Percentiles rank a stretch among this genome's conserved stretches.
Evolutionary conservation across 2,329 filamentous ascomycete species (phyloP).

Genomic region (Aspergillus udagawae): DNA sequence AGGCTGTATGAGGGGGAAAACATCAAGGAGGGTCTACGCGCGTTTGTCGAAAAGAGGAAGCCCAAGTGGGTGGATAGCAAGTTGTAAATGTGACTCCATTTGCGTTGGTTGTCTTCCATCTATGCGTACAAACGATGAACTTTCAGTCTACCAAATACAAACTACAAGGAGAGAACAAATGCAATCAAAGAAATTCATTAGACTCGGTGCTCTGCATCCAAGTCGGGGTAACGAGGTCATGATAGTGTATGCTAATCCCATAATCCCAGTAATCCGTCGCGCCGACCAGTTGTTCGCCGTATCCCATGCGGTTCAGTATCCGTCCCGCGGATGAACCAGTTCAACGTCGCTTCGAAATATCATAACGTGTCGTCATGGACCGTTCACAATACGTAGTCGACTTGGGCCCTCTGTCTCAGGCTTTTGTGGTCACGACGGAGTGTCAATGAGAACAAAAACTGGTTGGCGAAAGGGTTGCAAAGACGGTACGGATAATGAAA

Average conservation of each 20-base stretch:
- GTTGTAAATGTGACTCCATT: constrained; percentile 19
- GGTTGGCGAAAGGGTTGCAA: constrained; percentile 6
- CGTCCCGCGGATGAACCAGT: constrained; percentile 22
- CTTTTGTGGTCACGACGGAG: constrained; percentile 3
- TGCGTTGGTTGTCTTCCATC: too few species aligned
- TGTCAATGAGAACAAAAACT: constrained; percentile 3
- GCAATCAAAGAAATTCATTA: constrained; percentile 11
- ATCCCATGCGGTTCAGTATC: constrained; percentile 25
- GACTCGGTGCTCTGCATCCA: constrained; percentile 18
- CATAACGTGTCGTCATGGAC: constrained; percentile 4
- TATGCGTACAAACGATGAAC: not conserved
- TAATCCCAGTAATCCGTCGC: constrained; percentile 20
- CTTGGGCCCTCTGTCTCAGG: constrained; percentile 20
- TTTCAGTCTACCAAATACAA: not conserved
- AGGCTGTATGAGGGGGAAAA: constrained; percentile 65
- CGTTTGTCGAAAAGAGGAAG: constrained; percentile 72
- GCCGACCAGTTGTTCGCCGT: constrained; percentile 29
- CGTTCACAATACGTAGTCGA: constrained; percentile 27
- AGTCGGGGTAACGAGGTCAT: constrained; percentile 10
- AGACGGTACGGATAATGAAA: not conserved
- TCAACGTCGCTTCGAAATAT: constrained; percentile 16
- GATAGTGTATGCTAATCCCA: constrained; percentile 18
- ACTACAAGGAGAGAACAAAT: not conserved
- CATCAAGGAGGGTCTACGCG: constrained; percentile 67
- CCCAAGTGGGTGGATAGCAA: constrained; percentile 56